Conservation (phyloP, 306 rosid species). For the Potentilla sterilis region DNA sequence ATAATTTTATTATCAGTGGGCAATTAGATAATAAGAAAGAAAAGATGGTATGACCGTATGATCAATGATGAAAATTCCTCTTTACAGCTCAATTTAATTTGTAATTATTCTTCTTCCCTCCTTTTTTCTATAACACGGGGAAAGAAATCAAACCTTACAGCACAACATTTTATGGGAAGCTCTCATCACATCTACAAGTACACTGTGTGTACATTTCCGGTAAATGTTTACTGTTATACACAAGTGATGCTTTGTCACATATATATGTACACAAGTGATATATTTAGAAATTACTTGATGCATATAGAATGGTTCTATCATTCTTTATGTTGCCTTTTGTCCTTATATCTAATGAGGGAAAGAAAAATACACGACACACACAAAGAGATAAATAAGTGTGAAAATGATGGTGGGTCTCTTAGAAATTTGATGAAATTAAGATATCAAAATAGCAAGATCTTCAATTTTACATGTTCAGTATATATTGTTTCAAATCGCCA, state of each 20-base stretch:
- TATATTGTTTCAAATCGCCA: background rate
- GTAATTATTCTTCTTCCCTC: background rate
- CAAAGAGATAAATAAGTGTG: background rate
- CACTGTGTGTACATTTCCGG: background rate
- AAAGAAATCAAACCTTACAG: background rate
- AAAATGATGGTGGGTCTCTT: background rate
- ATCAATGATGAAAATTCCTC: background rate
- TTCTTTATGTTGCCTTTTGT: constrained; percentile 3
- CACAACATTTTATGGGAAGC: background rate
- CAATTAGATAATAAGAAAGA: background rate
- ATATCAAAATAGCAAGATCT: background rate
- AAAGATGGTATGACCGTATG: background rate
- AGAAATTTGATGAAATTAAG: background rate
- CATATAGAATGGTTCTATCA: background rate
- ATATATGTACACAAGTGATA: background rate
- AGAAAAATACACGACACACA: background rate
- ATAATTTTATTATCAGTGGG: background rate
- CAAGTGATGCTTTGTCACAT: background rate
- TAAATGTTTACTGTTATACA: background rate
- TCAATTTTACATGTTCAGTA: background rate
- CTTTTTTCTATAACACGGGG: background rate
- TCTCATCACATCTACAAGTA: background rate
- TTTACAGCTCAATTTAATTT: background rate
- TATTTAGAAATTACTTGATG: background rate
- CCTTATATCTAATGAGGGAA: background rate